These are phyloP conservation scores for Castanopsis chinensis DNA, from an alignment of 306 rosid species.

Conservation along the genomic window DNA sequence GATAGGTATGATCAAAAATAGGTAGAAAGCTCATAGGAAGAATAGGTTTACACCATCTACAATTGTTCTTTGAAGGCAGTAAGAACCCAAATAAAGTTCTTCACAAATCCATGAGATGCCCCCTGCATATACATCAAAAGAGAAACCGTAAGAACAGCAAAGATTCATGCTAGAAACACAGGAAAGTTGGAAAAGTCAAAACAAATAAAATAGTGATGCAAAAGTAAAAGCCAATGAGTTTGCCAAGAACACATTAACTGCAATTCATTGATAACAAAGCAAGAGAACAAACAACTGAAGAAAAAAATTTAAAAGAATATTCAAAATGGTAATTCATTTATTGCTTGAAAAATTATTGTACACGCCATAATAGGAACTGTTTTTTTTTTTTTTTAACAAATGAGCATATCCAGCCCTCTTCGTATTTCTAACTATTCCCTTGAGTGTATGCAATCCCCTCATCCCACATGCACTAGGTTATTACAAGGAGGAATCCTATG, in stretches of 20 bases:
- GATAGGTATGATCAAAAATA: conserved; percentile 16
- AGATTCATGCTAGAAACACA: background rate
- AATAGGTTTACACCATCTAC: conserved; percentile 35
- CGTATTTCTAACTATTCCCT: too few species aligned
- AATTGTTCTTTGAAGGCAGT: conserved; percentile 40
- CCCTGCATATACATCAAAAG: conserved; percentile 29
- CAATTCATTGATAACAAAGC: background rate
- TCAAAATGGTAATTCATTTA: background rate
- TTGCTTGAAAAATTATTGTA: background rate
- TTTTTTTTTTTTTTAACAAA: too few species aligned
- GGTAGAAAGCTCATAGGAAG: conserved; percentile 38
- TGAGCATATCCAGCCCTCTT: too few species aligned
- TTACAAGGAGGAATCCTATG: too few species aligned
- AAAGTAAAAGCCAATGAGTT: background rate
- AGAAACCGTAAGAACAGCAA: background rate
- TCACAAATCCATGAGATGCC: too few species aligned
- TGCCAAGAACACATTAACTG: background rate
- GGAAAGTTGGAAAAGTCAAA: background rate
- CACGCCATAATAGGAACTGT: too few species aligned
- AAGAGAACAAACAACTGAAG: background rate
- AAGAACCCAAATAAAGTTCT: conserved; percentile 39
- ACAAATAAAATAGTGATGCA: background rate
- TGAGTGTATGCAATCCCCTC: too few species aligned
- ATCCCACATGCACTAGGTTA: too few species aligned
- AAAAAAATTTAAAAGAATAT: background rate